Evolutionary conservation across 2,329 filamentous ascomycete species (phyloP).

Genomic region (Pseudopithomyces maydicus): DNA sequence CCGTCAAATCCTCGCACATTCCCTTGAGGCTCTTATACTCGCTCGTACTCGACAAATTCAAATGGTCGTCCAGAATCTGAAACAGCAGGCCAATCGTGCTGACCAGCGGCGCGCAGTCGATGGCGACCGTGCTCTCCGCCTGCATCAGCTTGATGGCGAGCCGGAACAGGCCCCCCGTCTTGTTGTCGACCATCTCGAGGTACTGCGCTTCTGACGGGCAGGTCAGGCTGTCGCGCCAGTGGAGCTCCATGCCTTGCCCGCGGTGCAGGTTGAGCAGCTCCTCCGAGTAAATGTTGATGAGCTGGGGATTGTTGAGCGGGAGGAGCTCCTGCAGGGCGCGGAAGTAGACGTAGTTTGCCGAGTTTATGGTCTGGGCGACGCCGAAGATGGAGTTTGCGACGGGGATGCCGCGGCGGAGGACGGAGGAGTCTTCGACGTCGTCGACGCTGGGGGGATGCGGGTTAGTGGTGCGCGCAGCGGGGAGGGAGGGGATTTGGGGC

Average conservation of each 20-base stretch:
- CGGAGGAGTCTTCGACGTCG: slow-evolving; percentile 83
- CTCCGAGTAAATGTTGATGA: slow-evolving; percentile 75
- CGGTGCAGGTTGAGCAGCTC: slow-evolving; percentile 84
- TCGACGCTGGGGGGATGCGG: slow-evolving; percentile 60
- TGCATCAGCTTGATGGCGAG: slow-evolving; percentile 89
- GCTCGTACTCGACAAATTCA: slow-evolving; percentile 69
- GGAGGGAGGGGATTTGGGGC: not conserved
- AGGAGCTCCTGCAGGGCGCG: slow-evolving; percentile 75
- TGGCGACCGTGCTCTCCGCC: slow-evolving; percentile 63
- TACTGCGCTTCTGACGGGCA: slow-evolving; percentile 88
- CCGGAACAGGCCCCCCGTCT: slow-evolving; percentile 85
- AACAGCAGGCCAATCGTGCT: slow-evolving; percentile 85
- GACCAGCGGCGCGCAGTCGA: slow-evolving; percentile 81
- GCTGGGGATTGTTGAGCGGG: slow-evolving; percentile 69
- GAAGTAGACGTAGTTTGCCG: slow-evolving; percentile 89
- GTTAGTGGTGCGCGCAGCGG: not conserved
- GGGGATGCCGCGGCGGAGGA: slow-evolving; percentile 76
- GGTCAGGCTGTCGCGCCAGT: slow-evolving; percentile 84
- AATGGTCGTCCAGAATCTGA: slow-evolving; percentile 92
- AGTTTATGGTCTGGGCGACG: slow-evolving; percentile 86
- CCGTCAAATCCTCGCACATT: slow-evolving; percentile 91
- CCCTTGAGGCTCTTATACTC: slow-evolving; percentile 87
- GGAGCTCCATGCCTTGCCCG: slow-evolving; percentile 89
- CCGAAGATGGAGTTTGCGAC: slow-evolving; percentile 87
- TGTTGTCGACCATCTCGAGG: slow-evolving; percentile 92